Evolutionary conservation across 164 flowering plant genomes (phyloP), one percentile per base, ranked within the genome.

Genomic region (Magnolia changhungtana): DNA sequence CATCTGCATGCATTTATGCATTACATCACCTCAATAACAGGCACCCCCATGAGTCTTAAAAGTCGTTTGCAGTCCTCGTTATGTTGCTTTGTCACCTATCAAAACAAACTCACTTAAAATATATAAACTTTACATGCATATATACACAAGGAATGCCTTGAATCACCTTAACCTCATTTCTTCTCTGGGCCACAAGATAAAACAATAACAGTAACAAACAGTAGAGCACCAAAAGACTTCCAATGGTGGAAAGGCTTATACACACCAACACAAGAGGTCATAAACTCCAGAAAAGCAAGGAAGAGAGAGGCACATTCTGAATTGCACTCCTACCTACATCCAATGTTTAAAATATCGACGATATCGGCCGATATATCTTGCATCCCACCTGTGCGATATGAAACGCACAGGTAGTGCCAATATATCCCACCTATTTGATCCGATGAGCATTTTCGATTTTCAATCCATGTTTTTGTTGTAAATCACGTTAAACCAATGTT

Each of bases 11-110:
- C 16, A 16, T 55, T 55, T 55, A 55, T 13, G 72, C 11, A 64
- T n/a, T n/a, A 67, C 13, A 24, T 75, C 78, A 94, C 99, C 98
- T 96, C 98, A 72, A 96, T 77, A 21, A 94, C 95, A 75, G 99
- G 98, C 50, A 96, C 95, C 69, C 99, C 99, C 99, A 96, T 94
- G 72, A 96, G 92, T 77, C 87, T 83, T 55, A 96, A 77, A 80
- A 96, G 96, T 74, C 82, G 89, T 82, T 93, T 90, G 90, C 99
- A 94, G 80, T 94, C 99, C 14, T 94, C 99, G 84, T 93, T 96
- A 82, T 96, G 98, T 80, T 93, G 97, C 84, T 84, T 86, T 37
- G 99, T 96, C 79, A 94, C 99, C 98, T 95, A 79, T 68, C 79
- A 75, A 77, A 71, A 64, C 69, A 82, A 75, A 61, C 13, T 52